phyloP scores from a whole-genome alignment of 768 basidiomycete genomes.

The Lyophyllum shimeji region DNA sequence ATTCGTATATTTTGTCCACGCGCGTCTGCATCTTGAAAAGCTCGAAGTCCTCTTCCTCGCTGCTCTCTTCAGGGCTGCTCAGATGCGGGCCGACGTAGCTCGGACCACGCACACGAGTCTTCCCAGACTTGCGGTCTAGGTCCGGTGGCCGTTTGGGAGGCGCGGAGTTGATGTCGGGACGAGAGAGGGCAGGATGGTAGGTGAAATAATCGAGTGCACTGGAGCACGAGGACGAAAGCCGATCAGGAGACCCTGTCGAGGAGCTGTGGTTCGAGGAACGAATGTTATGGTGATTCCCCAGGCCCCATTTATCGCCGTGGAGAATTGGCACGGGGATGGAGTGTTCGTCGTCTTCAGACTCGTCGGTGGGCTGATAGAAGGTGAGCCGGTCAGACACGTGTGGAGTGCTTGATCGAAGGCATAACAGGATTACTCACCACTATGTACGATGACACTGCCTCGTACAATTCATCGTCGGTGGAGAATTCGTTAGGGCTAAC shows the following conservation, averaged over 20 bases:
- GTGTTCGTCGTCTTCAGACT: conserved; percentile 32
- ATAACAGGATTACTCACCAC: conserved; percentile 24
- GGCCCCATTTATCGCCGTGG: conserved; percentile 16
- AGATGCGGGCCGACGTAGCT: conserved; percentile 35
- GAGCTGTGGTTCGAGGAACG: conserved; percentile 25
- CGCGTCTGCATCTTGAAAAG: conserved; percentile 45
- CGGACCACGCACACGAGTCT: conserved; percentile 24
- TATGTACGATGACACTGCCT: conserved; percentile 22
- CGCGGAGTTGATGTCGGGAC: conserved; percentile 6
- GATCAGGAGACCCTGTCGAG: conserved; percentile 23
- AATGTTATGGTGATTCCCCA: conserved; percentile 2
- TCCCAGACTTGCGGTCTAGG: conserved; percentile 12
- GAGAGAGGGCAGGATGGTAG: conserved; percentile 8
- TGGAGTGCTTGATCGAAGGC: conserved; percentile 8
- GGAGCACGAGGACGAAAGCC: conserved; percentile 15
- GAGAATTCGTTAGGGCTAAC: conserved; percentile 43
- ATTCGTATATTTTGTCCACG: conserved; percentile 47
- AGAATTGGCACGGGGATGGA: conserved; percentile 16
- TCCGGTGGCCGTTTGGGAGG: conserved; percentile 22
- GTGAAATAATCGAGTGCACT: conserved; percentile 26
- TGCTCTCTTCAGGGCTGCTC: conserved; percentile 29
- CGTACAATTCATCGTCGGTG: conserved; percentile 33
- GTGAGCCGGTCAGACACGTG: conserved; percentile 18
- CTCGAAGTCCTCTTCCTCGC: conserved; percentile 39
- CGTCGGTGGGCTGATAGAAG: conserved; percentile 23